Evolutionary conservation across 768 basidiomycete species (phyloP).

Genomic region (Favolaschia claudopus): DNA sequence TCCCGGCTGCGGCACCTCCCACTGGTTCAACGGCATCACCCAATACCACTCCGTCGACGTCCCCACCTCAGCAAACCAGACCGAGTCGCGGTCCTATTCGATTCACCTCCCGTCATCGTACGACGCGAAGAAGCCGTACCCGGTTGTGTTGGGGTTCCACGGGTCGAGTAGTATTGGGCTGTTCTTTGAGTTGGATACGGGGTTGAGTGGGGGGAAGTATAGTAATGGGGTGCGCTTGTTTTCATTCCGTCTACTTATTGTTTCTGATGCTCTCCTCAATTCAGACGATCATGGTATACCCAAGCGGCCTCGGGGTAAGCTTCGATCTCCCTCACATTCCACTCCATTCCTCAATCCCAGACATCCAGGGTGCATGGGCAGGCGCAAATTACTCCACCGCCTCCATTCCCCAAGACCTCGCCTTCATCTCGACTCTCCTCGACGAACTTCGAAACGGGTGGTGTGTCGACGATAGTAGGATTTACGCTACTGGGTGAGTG

Average conservation of each 20-base stretch:
- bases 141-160: constrained; percentile 16
- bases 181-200: constrained; percentile 16
- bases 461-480: constrained; percentile 14
- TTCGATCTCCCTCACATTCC: background rate
- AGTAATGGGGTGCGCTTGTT: background rate
- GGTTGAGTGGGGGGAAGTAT: constrained; percentile 11
- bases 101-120: constrained; percentile 18
- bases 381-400: constrained; percentile 17
- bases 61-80: too few species aligned
- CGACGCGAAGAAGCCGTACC: constrained; percentile 9
- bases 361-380: constrained; percentile 17
- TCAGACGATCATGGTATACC: constrained; percentile 24
- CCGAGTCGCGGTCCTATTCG: constrained; percentile 13
- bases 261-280: too few species aligned
- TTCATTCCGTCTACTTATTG: background rate
- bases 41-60: too few species aligned
- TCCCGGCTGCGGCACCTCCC: too few species aligned
- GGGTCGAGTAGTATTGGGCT: constrained; percentile 14
- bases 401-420: constrained; percentile 13
- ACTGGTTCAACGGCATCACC: too few species aligned
- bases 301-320: constrained; percentile 15
- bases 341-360: background rate
- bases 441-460: constrained; percentile 5
- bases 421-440: constrained; percentile 17
- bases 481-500: constrained; percentile 17